Evolutionary conservation across 2,329 filamentous ascomycete genomes (phyloP).

Genomic region (Diaporthe caulivora): DNA sequence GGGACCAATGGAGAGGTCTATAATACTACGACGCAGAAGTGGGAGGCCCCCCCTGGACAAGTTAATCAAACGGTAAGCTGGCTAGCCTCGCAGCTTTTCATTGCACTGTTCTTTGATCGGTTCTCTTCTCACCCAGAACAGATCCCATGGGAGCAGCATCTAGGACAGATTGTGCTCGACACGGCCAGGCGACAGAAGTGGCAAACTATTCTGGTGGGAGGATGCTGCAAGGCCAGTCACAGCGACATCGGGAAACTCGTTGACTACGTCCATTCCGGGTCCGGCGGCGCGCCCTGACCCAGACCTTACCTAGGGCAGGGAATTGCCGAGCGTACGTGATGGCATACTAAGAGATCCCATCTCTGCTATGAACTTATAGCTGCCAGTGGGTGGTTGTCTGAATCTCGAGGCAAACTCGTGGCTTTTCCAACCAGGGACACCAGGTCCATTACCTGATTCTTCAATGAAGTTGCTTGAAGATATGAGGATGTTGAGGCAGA

Average conservation of each 20-base stretch:
- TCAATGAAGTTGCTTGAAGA: no score
- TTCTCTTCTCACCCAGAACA: constrained; percentile 36
- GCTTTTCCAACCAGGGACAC: not conserved
- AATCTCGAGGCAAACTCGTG: not conserved
- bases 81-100: not conserved
- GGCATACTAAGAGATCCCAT: not conserved
- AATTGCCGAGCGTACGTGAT: not conserved
- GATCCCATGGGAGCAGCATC: constrained; percentile 59
- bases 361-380: no score
- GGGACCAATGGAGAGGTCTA: constrained; percentile 77
- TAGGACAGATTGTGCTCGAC: constrained; percentile 55
- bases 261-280: not conserved
- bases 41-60: constrained; percentile 60
- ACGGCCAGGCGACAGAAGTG: constrained; percentile 55
- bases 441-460: not conserved
- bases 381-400: not conserved
- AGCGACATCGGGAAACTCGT: constrained; percentile 42
- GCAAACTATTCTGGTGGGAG: constrained; percentile 62
- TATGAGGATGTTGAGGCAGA: no score
- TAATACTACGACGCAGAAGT: constrained; percentile 71
- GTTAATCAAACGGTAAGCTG: constrained; percentile 44
- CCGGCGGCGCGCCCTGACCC: not conserved
- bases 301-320: no score
- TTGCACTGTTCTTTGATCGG: not conserved
- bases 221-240: constrained; percentile 64